These are phyloP conservation scores for Solanum aculeatissimum DNA, from an alignment of 305 asterid species.

Conservation along the genomic window DNA sequence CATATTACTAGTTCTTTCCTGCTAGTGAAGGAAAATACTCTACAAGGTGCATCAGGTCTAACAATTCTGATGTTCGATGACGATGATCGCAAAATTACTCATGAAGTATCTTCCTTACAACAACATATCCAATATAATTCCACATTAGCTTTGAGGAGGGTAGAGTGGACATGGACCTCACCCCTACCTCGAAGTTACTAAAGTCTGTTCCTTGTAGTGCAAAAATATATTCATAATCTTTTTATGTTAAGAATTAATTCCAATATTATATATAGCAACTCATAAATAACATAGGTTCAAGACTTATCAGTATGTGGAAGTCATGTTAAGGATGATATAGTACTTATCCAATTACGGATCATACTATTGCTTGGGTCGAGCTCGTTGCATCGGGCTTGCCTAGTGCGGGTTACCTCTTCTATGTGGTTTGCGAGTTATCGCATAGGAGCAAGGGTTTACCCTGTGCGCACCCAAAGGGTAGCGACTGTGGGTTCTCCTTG, in stretches of 20 bases:
- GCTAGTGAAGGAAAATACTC: not conserved
- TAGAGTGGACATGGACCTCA: not conserved
- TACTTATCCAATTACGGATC: not conserved
- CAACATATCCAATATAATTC: not conserved
- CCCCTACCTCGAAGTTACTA: not conserved
- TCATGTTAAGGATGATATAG: not conserved
- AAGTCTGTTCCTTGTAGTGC: not conserved
- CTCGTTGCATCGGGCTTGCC: no score
- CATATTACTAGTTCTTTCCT: not conserved
- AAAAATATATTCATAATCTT: not conserved
- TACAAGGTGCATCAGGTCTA: not conserved
- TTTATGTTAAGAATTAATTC: not conserved
- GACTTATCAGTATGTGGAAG: not conserved
- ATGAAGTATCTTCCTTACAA: not conserved
- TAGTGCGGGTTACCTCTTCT: no score
- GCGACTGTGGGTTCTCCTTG: no score
- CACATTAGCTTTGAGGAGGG: not conserved
- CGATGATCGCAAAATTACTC: not conserved
- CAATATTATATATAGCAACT: not conserved
- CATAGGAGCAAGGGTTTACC: no score
- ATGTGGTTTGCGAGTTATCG: no score
- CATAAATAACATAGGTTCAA: not conserved
- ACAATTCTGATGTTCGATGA: not conserved
- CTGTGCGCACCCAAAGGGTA: no score
- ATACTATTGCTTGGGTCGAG: not conserved